Conservation (phyloP, 495 filamentous ascomycete species). For the Penicillium atrosanguineum region DNA sequence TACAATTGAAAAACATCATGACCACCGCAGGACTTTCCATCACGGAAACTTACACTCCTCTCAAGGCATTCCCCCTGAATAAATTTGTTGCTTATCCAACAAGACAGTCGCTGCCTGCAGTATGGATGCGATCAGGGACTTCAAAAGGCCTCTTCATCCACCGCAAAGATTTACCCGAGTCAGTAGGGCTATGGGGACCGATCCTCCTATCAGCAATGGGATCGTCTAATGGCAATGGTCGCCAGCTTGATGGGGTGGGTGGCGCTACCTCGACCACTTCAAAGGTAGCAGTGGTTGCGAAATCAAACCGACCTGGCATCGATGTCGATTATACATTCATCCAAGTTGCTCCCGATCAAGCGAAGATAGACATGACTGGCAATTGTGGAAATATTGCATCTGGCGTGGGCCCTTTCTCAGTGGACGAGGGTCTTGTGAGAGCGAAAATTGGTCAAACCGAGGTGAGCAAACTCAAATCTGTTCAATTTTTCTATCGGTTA, state of each 20-base stretch:
- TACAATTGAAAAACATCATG: background rate
- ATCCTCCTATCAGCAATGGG: conserved; percentile 35
- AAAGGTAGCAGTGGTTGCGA: conserved; percentile 35
- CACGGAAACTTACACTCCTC: background rate
- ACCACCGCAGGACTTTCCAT: no score
- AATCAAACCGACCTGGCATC: conserved; percentile 21
- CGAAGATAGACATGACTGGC: conserved; percentile 36
- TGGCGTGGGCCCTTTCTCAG: conserved; percentile 35
- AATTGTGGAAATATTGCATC: conserved; percentile 43
- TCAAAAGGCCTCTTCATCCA: conserved; percentile 40
- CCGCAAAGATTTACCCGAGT: conserved; percentile 26
- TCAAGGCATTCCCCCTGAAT: background rate
- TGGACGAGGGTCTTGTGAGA: conserved; percentile 33
- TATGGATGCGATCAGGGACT: conserved; percentile 40
- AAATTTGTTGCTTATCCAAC: background rate
- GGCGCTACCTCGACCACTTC: conserved; percentile 41
- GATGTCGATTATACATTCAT: conserved; percentile 43
- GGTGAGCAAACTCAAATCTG: conserved; percentile 5
- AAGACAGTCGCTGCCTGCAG: conserved; percentile 21
- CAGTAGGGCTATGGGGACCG: conserved; percentile 18
- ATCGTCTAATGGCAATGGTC: conserved; percentile 17
- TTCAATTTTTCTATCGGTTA: background rate
- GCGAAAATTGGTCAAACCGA: conserved; percentile 19
- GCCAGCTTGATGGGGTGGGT: conserved; percentile 36
- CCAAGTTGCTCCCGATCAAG: conserved; percentile 30